Evolutionary conservation across 2,329 filamentous ascomycete species (phyloP), one percentile per base, ranked within the genome.

Genomic region (Lomentospora prolificans): DNA sequence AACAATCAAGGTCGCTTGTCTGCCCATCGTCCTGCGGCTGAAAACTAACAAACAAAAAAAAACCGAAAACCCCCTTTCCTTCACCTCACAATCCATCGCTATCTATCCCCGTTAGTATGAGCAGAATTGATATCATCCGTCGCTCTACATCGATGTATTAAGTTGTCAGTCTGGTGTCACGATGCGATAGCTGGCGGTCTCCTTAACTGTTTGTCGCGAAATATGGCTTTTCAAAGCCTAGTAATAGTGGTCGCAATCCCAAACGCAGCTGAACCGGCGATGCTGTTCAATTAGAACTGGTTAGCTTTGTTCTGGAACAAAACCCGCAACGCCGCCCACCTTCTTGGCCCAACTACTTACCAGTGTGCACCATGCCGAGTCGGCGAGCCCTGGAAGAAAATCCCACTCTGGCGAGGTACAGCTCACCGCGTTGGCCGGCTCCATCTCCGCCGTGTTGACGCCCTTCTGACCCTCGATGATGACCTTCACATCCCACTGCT

Each of bases 381-480:
- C 25, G 6, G n/a, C 39, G 7, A 19, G 30, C 14, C 33, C 53
- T 14, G 33, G 22, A 22, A 55, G 27, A 14, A 48, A 33, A 17
- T 33, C n/a, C 53, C 53, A 55, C 14, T 28, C 28, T n/a, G 24
- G 28, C 25, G 53, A 48, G 4, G 24, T 50, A 41, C 53, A 55
- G 9, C n/a, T 31, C 25, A 44, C 39, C 5, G 31, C 9, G 36
- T 48, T 55, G 10, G 17, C 6, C 9, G 22, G 27, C 14, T 5
- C 25, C 8, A 19, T 6, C 41, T 55, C 28, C 3, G 24, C 9
- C 27, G n/a, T 17, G 27, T 14, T n/a, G 12, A 44, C n/a, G 17
- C 41, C 41, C 53, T 51, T 56, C 44, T 56, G 22, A n/a, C 48
- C 55, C 24, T 46, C 25, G n/a, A 56, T 24, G 5, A 28, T 17